These are phyloP conservation scores for Penicillium sp. DNA, from an alignment of 2,329 filamentous ascomycete species.

Conservation along the genomic window DNA sequence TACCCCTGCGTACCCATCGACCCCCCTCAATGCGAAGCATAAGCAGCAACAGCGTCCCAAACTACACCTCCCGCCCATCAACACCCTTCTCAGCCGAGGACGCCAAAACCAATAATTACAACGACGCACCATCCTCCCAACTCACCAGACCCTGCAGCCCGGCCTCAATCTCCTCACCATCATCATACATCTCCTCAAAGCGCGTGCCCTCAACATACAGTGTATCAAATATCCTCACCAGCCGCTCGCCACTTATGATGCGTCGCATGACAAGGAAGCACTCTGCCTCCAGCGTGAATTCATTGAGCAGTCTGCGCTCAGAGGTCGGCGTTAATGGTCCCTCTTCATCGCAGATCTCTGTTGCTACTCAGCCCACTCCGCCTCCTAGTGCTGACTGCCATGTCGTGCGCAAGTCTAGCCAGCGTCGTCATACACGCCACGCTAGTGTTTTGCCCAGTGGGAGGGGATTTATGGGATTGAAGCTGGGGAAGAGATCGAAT, in stretches of 20 bases:
- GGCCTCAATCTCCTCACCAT: conserved; percentile 19
- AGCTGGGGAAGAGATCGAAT: conserved; percentile 23
- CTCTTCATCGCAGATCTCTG: conserved; percentile 3
- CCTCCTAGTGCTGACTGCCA: conserved; percentile 5
- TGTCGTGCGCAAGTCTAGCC: conserved; percentile 14
- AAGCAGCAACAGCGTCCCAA: conserved; percentile 24
- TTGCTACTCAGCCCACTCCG: conserved; percentile 6
- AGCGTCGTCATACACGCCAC: conserved; percentile 20
- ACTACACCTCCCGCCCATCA: conserved; percentile 17
- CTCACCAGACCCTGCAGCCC: conserved; percentile 18
- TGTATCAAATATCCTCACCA: conserved; percentile 22
- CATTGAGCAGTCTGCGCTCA: conserved; percentile 32
- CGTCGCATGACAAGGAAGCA: conserved; percentile 31
- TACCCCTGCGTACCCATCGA: conserved; percentile 12
- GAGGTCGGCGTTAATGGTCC: conserved; percentile 23
- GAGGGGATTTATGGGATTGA: conserved; percentile 26
- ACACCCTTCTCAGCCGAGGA: conserved; percentile 18
- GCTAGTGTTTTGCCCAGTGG: conserved; percentile 18
- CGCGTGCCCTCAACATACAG: conserved; percentile 28
- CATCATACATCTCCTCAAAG: conserved; percentile 12
- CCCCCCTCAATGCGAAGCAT: conserved; percentile 30
- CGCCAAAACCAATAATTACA: conserved; percentile 10
- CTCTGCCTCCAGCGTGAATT: conserved; percentile 28
- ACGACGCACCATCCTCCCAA: conserved; percentile 18
- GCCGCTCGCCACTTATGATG: conserved; percentile 25